Conservation (phyloP, 2,329 filamentous ascomycete species). For the Fusarium redolens region DNA sequence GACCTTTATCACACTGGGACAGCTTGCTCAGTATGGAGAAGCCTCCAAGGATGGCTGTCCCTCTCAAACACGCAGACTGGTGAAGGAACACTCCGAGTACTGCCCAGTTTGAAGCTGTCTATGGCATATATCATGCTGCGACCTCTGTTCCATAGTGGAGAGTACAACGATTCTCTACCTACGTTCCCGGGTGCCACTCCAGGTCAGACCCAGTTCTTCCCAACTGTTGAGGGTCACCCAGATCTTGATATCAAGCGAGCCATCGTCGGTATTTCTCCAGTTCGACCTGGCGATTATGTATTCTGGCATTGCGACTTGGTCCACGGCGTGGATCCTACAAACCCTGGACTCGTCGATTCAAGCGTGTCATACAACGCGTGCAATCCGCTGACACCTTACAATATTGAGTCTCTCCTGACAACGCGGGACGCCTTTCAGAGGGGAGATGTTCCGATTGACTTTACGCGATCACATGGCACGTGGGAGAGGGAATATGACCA, state of each 20-base stretch:
- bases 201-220: background rate
- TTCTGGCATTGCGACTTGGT: background rate
- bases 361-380: conserved; percentile 1
- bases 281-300: background rate
- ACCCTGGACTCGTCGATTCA: background rate
- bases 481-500: background rate
- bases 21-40: conserved; percentile 1
- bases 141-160: background rate
- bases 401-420: background rate
- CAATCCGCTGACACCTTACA: background rate
- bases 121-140: background rate
- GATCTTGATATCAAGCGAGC: background rate
- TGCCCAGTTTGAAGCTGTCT: background rate
- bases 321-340: background rate
- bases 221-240: background rate
- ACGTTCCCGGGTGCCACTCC: background rate
- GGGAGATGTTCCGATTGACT: background rate
- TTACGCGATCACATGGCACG: background rate
- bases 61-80: background rate
- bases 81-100: background rate
- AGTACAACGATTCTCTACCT: background rate
- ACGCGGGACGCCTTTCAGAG: background rate
- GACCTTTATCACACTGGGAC: background rate
- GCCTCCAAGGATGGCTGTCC: background rate
- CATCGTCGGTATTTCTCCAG: background rate